Evolutionary conservation across 1,139 yeast genomes (phyloP).

Genomic region (Torulaspora globosa): DNA sequence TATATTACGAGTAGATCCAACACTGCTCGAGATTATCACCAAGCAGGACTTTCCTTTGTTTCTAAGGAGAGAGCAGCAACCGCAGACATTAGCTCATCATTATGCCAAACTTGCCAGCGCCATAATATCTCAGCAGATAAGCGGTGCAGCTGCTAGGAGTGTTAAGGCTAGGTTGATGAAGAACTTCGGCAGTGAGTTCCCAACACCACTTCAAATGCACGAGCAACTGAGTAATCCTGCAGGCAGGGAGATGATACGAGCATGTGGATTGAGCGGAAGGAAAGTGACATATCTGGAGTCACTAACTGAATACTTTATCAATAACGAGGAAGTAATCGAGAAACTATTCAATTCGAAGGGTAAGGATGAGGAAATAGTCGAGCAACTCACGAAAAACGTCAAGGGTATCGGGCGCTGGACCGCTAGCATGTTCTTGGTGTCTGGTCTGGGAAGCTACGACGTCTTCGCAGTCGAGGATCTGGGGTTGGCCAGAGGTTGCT

Average conservation of each 20-base stretch:
- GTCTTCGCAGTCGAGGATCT: conserved; percentile 76
- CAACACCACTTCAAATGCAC: conserved; percentile 49
- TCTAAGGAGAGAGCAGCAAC: conserved; percentile 18
- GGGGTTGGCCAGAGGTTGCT: conserved; percentile 79
- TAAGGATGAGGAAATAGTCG: conserved; percentile 47
- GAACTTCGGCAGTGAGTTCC: conserved; percentile 41
- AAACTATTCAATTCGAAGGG: conserved; percentile 40
- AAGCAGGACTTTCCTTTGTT: conserved; percentile 30
- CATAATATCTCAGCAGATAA: conserved; percentile 76
- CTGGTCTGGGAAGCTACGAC: conserved; percentile 62
- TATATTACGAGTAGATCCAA: conserved; percentile 44
- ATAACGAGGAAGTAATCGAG: conserved; percentile 42
- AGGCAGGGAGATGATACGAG: conserved; percentile 49
- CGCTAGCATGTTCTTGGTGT: conserved; percentile 79
- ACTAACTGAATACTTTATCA: conserved; percentile 54
- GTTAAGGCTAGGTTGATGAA: conserved; percentile 51
- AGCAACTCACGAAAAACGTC: conserved; percentile 49
- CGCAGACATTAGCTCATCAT: conserved; percentile 34
- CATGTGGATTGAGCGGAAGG: conserved; percentile 66
- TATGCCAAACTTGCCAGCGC: conserved; percentile 46
- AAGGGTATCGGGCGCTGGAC: conserved; percentile 92
- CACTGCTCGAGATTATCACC: conserved; percentile 38
- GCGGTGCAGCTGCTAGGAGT: conserved; percentile 76
- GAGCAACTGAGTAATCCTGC: conserved; percentile 26
- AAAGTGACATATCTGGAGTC: conserved; percentile 64